These are phyloP conservation scores for Trichoderma sp. DNA, from an alignment of 2,329 filamentous ascomycete genomes.

Conservation along the genomic window DNA sequence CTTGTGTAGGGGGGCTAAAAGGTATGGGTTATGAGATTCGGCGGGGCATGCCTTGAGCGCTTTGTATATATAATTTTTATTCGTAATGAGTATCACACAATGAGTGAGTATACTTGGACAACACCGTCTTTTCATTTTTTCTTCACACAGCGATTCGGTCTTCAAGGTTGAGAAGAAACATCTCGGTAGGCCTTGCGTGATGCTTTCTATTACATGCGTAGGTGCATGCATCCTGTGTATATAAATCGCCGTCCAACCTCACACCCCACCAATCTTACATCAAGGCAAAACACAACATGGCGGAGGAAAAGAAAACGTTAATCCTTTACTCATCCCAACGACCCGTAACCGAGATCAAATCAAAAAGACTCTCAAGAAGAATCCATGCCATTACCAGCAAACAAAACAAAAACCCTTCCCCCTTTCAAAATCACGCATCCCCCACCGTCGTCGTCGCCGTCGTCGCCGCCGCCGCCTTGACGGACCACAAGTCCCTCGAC, in stretches of 20 bases:
- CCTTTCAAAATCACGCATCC: slow-evolving; percentile 6
- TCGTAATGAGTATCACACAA: not conserved
- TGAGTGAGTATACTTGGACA: no score
- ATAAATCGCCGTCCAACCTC: not conserved
- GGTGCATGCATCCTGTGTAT: slow-evolving; percentile 10
- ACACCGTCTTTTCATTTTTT: no score
- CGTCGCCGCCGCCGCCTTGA: slow-evolving; percentile 42
- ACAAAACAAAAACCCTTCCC: slow-evolving; percentile 9
- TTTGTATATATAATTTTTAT: slow-evolving; percentile 19
- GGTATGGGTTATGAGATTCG: slow-evolving; percentile 12
- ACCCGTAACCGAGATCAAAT: not conserved
- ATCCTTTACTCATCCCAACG: slow-evolving; percentile 22
- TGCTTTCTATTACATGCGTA: slow-evolving; percentile 19
- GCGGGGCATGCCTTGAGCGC: slow-evolving; percentile 8
- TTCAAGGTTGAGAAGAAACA: no score
- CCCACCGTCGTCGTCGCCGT: no score
- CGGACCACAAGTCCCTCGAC: slow-evolving; percentile 64
- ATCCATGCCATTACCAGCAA: slow-evolving; percentile 11
- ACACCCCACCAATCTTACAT: not conserved
- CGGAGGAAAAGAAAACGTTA: no score
- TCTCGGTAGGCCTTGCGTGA: not conserved
- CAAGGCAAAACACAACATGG: slow-evolving; percentile 1
- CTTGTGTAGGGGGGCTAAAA: no score
- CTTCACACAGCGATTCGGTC: no score
- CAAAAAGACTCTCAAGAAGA: not conserved